phyloP scores from a whole-genome alignment of 179 eudicot species.

The Silene vulgaris region DNA sequence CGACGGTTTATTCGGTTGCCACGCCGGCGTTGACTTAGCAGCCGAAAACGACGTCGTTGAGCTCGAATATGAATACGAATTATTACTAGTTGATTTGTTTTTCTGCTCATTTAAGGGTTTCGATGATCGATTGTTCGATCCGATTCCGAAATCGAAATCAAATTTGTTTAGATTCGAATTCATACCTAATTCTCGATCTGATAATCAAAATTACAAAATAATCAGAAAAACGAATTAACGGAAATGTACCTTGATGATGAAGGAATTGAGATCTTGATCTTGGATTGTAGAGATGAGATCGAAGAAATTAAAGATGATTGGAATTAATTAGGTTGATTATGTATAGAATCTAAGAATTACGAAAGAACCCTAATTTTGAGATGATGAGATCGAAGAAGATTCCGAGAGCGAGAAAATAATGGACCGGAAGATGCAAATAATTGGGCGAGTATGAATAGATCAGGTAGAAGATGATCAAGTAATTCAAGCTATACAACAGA shows the following conservation, averaged over 20 bases:
- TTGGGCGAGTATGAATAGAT: no score
- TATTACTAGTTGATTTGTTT: conserved; percentile 32
- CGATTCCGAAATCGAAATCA: conserved; percentile 75
- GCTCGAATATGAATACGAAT: conserved; percentile 29
- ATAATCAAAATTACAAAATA: background rate
- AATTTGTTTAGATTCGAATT: conserved; percentile 52
- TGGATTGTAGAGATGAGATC: background rate
- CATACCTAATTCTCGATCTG: background rate
- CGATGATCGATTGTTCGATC: conserved; percentile 40
- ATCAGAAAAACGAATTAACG: background rate
- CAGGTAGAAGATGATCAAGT: no score
- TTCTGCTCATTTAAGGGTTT: conserved; percentile 61
- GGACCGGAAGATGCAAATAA: no score
- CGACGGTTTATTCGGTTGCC: conserved; percentile 68
- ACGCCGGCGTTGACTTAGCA: conserved; percentile 42
- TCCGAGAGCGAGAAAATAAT: no score
- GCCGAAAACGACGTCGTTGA: conserved; percentile 30
- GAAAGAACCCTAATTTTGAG: no score
- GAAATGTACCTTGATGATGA: conserved; percentile 4
- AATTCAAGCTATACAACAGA: no score
- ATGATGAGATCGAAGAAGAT: no score
- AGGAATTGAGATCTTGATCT: conserved; percentile 4
- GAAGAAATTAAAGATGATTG: background rate
- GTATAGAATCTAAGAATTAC: no score
- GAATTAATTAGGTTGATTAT: no score